Evolutionary conservation across 768 basidiomycete genomes (phyloP), one percentile per base, ranked within the genome.

Genomic region (Agrocybe praecox): DNA sequence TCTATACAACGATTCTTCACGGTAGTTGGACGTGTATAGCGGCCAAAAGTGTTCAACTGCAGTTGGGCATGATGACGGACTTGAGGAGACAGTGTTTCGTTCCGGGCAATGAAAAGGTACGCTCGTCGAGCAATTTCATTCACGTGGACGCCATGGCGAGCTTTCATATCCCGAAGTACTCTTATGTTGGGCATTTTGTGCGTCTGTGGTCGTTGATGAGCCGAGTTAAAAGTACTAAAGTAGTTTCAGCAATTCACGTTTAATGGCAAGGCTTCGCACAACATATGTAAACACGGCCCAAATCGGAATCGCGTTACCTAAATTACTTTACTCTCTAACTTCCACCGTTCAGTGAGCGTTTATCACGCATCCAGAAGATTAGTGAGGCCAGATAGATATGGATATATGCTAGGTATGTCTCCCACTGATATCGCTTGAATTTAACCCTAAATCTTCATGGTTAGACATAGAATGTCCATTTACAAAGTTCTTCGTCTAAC

Each of bases 51-150:
- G 73, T 96, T 96, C 49, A 97, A 79, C 67, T 97, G 94, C 58
- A 98, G 76, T 71, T 97, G 95, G 15, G 96, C 96, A 62, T 95
- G 92, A 70, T 95, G 92, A 54, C 96, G 90, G 46, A 98, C 83
- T 68, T 92, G 88, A 2, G 92, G 80, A 15, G 94, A 88, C n/a
- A 98, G 75, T 1, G 88, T 84, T 69, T 92, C 87, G 74, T 98
- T 98, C 57, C 96, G 85, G 21, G 96, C 94, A 62, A 98, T 90
- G 73, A 87, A 94, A 49, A 98, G 86, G 72, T 96, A 96, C 0
- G 96, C 96, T 45, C 93, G 81, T 18, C 96, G 87, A 24, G 87
- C 78, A 46, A 96, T 79, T 70, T 98, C 96, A 68, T 88, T 87
- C 45, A 82, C 82, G 56, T 77, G 75, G 57, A 93, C 89, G 56